Conservation (phyloP, 2,329 filamentous ascomycete species). For the Ascocoryne sarcoides region DNA sequence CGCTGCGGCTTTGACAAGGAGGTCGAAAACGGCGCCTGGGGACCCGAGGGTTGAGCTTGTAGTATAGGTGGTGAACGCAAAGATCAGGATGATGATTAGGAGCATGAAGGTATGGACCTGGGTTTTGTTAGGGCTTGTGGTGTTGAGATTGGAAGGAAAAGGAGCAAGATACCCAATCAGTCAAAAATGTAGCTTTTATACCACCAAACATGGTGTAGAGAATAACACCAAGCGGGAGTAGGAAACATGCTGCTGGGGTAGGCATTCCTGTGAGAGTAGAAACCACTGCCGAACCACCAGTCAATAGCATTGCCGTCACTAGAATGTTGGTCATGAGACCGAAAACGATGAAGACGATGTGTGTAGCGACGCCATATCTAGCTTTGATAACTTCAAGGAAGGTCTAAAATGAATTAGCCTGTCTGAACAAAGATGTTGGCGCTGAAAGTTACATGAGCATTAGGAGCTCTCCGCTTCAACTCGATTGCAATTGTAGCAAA, state of each 20-base stretch:
- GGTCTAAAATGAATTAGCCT: conserved; percentile 29
- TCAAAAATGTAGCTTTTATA: conserved; percentile 81
- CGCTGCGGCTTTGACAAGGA: conserved; percentile 58
- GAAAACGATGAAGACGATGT: conserved; percentile 74
- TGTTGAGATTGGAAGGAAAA: background rate
- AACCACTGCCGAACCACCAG: conserved; percentile 71
- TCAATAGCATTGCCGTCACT: conserved; percentile 82
- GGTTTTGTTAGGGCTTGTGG: conserved; percentile 44
- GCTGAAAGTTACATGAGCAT: conserved; percentile 53
- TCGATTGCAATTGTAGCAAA: conserved; percentile 89
- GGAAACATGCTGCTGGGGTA: conserved; percentile 74
- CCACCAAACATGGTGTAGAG: conserved; percentile 71
- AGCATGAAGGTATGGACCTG: conserved; percentile 73
- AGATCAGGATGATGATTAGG: conserved; percentile 77
- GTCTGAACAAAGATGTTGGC: background rate
- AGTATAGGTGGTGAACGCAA: conserved; percentile 74
- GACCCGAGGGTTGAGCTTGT: conserved; percentile 65
- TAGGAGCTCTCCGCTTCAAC: conserved; percentile 76
- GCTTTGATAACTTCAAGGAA: conserved; percentile 78
- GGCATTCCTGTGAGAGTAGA: conserved; percentile 63
- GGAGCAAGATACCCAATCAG: conserved; percentile 30
- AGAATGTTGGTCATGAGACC: conserved; percentile 78
- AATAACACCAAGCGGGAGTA: conserved; percentile 72
- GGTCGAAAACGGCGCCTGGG: conserved; percentile 68
- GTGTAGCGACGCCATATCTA: conserved; percentile 64